Conservation (phyloP, 345 rosid species). For the Lepidium africanum region DNA sequence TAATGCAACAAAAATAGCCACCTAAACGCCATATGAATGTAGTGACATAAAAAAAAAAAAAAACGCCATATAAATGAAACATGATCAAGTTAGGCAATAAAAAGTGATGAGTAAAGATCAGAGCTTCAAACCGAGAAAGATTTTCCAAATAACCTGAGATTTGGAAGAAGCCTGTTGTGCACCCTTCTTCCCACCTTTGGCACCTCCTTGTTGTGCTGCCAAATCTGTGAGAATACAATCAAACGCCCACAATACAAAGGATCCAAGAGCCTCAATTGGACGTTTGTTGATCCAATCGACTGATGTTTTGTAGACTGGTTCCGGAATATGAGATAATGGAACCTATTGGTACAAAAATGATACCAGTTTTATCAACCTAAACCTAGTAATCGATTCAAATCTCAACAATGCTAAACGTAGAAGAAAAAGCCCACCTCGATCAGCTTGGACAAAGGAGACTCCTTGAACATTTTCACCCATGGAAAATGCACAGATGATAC, state of each 20-base stretch:
- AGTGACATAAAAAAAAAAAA: too few species aligned
- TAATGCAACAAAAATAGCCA: conserved; percentile 64
- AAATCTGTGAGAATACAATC: conserved; percentile 57
- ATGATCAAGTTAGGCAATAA: neutral
- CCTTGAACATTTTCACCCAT: conserved; percentile 56
- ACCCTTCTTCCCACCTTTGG: conserved; percentile 54
- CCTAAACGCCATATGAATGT: conserved; percentile 34
- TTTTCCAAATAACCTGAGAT: conserved; percentile 38
- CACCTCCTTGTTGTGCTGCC: conserved; percentile 39
- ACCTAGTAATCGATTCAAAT: neutral
- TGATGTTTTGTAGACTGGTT: conserved; percentile 58
- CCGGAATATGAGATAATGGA: conserved; percentile 56
- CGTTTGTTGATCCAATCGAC: conserved; percentile 65
- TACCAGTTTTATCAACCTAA: neutral
- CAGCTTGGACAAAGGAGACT: conserved; percentile 43
- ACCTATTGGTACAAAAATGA: conserved; percentile 28
- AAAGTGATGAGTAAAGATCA: neutral
- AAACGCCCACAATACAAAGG: conserved; percentile 57
- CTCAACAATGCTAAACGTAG: neutral
- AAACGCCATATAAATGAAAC: neutral
- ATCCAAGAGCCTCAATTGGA: conserved; percentile 48
- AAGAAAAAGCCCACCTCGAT: conserved; percentile 37
- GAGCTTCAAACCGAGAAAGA: neutral
- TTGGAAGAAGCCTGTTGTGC: conserved; percentile 48
- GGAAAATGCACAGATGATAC: conserved; percentile 55